Conservation (phyloP, 495 filamentous ascomycete genomes). For the Aspergillus ellipticus region DNA sequence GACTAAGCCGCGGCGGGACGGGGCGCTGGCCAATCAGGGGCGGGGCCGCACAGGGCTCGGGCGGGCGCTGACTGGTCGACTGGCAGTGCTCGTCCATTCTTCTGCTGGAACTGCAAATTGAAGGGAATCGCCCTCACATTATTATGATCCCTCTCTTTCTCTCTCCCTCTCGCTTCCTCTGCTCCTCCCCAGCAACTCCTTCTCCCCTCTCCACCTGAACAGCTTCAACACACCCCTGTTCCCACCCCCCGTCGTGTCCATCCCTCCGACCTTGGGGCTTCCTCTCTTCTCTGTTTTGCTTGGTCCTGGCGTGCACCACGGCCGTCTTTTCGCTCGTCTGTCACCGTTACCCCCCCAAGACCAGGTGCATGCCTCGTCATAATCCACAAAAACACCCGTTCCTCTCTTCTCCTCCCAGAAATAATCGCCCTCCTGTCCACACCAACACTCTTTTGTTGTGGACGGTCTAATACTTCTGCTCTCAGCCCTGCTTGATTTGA, state of each 20-base stretch:
- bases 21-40: constrained; percentile 9
- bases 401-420: constrained; percentile 4
- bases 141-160: constrained; percentile 8
- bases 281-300: neutral
- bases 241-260: neutral
- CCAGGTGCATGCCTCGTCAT: constrained; percentile 20
- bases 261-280: neutral
- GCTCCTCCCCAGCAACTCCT: neutral
- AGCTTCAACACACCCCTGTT: neutral
- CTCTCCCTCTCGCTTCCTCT: constrained; percentile 3
- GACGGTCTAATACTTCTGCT: constrained; percentile 10
- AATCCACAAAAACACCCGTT: constrained; percentile 21
- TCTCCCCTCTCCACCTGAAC: neutral
- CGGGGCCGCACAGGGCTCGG: constrained; percentile 1
- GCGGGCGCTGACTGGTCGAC: constrained; percentile 8
- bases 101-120: neutral
- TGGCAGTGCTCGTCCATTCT: constrained; percentile 3
- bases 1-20: constrained; percentile 5
- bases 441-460: constrained; percentile 16
- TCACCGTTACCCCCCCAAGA: constrained; percentile 6
- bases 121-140: constrained; percentile 2
- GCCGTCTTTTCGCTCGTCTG: neutral
- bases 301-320: neutral
- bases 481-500: constrained; percentile 17
- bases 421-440: constrained; percentile 7